Evolutionary conservation across 2,329 filamentous ascomycete genomes (phyloP), one percentile per base, ranked within the genome.

Genomic region (Fusarium xyrophilum): DNA sequence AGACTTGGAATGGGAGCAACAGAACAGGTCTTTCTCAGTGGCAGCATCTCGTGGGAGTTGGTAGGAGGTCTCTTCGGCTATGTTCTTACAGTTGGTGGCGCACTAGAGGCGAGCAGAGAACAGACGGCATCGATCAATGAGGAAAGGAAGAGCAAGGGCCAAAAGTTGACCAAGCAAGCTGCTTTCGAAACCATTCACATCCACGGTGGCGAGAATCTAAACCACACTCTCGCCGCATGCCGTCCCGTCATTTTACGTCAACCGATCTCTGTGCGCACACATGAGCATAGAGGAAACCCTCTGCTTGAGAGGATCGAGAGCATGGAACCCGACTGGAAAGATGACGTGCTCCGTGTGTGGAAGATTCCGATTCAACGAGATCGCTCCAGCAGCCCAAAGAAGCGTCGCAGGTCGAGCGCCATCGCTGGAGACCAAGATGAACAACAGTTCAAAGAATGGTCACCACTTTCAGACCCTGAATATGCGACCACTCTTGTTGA

Each of bases 201-300:
- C 15, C 91, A 96, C 76, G 94, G 92, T 6, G 89, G 90, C 7
- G 88, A 88, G 53, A 98, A 98, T 76, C 79, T 98, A 56, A 86
- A 89, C 46, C 91, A 97, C 75, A 85, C 88, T 9, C 79, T 99
- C 59, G 94, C 93, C n/a, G 92, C 93, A 1, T 90, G 91, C 19
- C 87, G 96, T 46, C 84, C 89, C 33, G 97, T 97, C 78, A 88
- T 98, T 51, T 95, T 97, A 73, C 87, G 96, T 38, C 93, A 92
- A 72, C 90, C 92, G 1, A 85, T 97, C 76, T 90, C 91, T 0
- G 80, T 97, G n/a, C 82, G 81, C 33, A 84, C 90, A 3, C 84
- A 88, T 66, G 96, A 99, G 78, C 86, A 92, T 50, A 80, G 82
- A 40, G 71, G 79, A 13, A 82, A 85, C 54, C 78, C 80, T 9